Evolutionary conservation across 2,329 filamentous ascomycete species (phyloP).

Genomic region (Talaromyces amestolkiae): DNA sequence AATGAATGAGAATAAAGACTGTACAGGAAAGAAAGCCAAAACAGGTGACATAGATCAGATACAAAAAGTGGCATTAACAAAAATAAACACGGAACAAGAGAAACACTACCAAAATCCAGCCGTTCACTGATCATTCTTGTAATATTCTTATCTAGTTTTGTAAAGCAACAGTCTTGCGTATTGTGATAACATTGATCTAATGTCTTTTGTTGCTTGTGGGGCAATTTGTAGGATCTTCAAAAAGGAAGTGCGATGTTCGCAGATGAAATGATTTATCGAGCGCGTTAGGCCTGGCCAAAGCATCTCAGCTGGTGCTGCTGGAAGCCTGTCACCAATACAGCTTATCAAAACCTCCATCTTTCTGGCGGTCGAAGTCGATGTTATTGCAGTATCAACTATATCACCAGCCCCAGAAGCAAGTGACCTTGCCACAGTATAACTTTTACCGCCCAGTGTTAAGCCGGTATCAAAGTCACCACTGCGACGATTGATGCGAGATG

Average conservation of each 20-base stretch:
- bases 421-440: neutral
- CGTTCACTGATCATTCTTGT: neutral
- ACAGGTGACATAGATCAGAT: neutral
- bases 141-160: neutral
- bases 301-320: neutral
- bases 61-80: neutral
- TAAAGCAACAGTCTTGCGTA: neutral
- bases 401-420: neutral
- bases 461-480: no score
- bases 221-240: neutral
- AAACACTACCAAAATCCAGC: neutral
- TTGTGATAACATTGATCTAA: neutral
- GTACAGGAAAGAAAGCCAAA: neutral
- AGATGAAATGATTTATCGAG: neutral
- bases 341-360: neutral
- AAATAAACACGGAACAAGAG: neutral
- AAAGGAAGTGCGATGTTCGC: neutral
- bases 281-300: neutral
- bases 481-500: no score
- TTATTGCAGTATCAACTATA: neutral
- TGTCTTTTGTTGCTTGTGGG: neutral
- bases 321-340: neutral
- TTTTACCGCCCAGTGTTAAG: neutral
- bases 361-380: neutral
- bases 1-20: neutral